Conservation (phyloP, 106 monocot genomes). For the Dendrobium catenatum region DNA sequence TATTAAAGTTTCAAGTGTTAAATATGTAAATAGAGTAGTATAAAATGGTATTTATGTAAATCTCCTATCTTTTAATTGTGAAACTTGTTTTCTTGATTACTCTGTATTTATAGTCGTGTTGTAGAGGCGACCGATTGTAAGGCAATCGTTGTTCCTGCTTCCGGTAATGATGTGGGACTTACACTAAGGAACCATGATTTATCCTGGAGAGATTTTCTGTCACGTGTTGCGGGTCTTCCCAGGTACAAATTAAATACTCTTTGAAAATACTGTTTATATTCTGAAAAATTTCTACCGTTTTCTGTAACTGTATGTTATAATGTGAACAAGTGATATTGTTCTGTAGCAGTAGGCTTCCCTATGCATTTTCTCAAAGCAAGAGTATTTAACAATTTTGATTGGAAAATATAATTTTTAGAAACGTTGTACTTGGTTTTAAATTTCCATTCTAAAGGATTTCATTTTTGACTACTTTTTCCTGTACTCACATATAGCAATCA, state of each 20-base stretch:
- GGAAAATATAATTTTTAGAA: neutral
- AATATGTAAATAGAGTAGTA: no score
- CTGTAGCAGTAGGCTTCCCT: neutral
- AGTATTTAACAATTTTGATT: neutral
- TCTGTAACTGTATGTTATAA: neutral
- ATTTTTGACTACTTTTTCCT: neutral
- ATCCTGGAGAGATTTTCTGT: conserved; percentile 75
- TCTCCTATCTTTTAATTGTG: neutral
- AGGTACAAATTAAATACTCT: conserved; percentile 35
- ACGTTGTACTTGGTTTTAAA: neutral
- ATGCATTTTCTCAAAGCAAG: neutral
- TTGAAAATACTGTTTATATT: neutral
- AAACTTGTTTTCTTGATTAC: neutral
- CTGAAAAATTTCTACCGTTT: neutral
- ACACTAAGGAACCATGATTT: conserved; percentile 61
- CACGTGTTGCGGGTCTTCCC: conserved; percentile 26
- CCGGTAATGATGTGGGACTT: conserved; percentile 40
- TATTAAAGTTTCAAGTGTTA: no score
- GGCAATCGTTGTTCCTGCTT: conserved; percentile 76
- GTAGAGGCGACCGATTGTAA: conserved; percentile 45
- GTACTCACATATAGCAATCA: neutral
- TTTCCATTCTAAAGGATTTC: neutral
- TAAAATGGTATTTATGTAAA: no score
- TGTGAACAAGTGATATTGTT: neutral
- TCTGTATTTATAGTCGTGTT: conserved; percentile 48